These are phyloP conservation scores for Ascocoryne sarcoides DNA, from an alignment of 2,329 filamentous ascomycete genomes.

Conservation along the genomic window DNA sequence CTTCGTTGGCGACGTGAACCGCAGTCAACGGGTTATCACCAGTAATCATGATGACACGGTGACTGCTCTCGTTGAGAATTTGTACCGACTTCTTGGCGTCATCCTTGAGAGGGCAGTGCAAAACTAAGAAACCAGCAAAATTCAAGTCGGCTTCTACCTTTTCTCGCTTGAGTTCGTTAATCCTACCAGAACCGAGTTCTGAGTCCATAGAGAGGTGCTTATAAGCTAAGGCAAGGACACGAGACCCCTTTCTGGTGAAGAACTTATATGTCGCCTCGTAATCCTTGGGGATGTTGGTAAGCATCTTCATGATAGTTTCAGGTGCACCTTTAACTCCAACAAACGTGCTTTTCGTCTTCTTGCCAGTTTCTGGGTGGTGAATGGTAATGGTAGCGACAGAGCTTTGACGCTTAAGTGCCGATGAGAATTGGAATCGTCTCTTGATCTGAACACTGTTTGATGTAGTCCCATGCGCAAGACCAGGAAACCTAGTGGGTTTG, in stretches of 20 bases:
- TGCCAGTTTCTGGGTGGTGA: slow-evolving; percentile 61
- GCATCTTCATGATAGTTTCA: slow-evolving; percentile 92
- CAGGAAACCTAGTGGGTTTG: slow-evolving; percentile 44
- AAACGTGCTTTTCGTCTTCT: slow-evolving; percentile 77
- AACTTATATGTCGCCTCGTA: slow-evolving; percentile 99
- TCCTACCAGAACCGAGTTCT: slow-evolving; percentile 73
- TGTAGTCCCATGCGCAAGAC: slow-evolving; percentile 37
- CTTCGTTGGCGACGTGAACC: slow-evolving; percentile 87
- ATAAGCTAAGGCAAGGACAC: slow-evolving; percentile 88
- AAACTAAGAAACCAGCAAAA: slow-evolving; percentile 91
- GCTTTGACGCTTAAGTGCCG: slow-evolving; percentile 89
- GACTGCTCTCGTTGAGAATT: slow-evolving; percentile 98
- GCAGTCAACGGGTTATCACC: slow-evolving; percentile 96
- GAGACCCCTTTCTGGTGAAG: slow-evolving; percentile 90
- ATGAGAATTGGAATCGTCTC: slow-evolving; percentile 97
- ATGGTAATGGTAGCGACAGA: slow-evolving; percentile 78
- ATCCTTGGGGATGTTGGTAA: slow-evolving; percentile 69
- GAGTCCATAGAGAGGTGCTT: slow-evolving; percentile 78
- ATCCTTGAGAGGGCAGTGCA: slow-evolving; percentile 93
- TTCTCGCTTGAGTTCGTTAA: slow-evolving; percentile 92
- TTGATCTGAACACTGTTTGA: slow-evolving; percentile 85
- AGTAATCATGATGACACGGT: slow-evolving; percentile 98
- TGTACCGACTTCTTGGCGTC: slow-evolving; percentile 89
- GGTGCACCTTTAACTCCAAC: slow-evolving; percentile 94
- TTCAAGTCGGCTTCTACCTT: slow-evolving; percentile 75